These are phyloP conservation scores for Baorangia bicolor DNA, from an alignment of 768 basidiomycete genomes.

Conservation along the genomic window DNA sequence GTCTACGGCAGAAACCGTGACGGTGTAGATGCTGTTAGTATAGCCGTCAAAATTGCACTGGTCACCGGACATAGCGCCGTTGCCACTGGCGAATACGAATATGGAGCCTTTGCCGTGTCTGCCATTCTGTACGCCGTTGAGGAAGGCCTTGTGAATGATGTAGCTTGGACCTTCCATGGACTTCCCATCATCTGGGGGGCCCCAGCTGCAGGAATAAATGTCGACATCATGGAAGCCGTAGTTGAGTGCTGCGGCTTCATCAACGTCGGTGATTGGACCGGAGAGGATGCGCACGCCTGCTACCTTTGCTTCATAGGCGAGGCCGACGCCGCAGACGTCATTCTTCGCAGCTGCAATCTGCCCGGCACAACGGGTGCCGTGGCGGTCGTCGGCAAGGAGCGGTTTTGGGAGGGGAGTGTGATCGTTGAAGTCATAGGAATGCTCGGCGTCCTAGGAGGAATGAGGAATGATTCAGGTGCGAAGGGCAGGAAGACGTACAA, in stretches of 20 bases:
- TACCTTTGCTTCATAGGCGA: slow-evolving; percentile 88
- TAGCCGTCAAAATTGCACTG: slow-evolving; percentile 99
- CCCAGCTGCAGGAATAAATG: slow-evolving; percentile 96
- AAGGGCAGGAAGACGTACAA: slow-evolving; percentile 55
- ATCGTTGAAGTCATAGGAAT: slow-evolving; percentile 97
- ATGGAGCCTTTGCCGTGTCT: slow-evolving; percentile 88
- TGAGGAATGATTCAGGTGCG: background rate
- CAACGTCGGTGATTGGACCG: slow-evolving; percentile 90
- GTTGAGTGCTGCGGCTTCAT: slow-evolving; percentile 94
- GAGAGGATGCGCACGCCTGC: slow-evolving; percentile 95
- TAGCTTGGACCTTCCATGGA: slow-evolving; percentile 94
- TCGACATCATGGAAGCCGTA: slow-evolving; percentile 90
- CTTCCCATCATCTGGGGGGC: slow-evolving; percentile 91
- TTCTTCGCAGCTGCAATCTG: slow-evolving; percentile 94
- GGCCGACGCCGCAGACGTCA: slow-evolving; percentile 89
- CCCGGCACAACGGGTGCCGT: slow-evolving; percentile 97
- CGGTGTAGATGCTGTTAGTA: slow-evolving; percentile 94
- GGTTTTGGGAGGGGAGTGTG: slow-evolving; percentile 87
- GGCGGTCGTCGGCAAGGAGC: slow-evolving; percentile 85
- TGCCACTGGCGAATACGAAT: slow-evolving; percentile 97
- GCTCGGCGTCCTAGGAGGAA: slow-evolving; percentile 65
- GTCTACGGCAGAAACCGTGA: slow-evolving; percentile 95
- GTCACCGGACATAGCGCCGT: slow-evolving; percentile 87
- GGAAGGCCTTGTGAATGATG: slow-evolving; percentile 88
- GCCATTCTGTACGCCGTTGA: slow-evolving; percentile 92